phyloP scores from a whole-genome alignment of 1,284 basidiomycete genomes.

The Agroathelia rolfsii region DNA sequence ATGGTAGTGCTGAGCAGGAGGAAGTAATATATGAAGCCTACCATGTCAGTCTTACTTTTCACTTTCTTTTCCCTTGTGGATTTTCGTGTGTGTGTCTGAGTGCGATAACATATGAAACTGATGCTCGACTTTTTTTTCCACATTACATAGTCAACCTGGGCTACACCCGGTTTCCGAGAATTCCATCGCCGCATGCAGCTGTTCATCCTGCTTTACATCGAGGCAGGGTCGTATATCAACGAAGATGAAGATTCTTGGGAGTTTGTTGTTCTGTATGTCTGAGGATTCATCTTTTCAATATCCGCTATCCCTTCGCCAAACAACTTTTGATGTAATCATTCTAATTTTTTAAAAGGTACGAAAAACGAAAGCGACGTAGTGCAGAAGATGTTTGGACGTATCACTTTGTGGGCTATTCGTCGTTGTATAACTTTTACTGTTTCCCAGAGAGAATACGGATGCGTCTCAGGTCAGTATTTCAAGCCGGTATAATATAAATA shows the following conservation, averaged over 20 bases:
- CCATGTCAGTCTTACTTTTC: slow-evolving; percentile 53
- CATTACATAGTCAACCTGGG: slow-evolving; percentile 59
- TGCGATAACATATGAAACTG: neutral
- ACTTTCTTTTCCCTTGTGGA: slow-evolving; percentile 8
- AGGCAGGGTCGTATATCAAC: slow-evolving; percentile 89
- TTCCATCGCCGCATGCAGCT: slow-evolving; percentile 93
- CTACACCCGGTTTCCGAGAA: slow-evolving; percentile 84
- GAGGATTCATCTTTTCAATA: slow-evolving; percentile 4
- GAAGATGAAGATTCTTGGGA: slow-evolving; percentile 88
- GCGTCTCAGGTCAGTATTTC: slow-evolving; percentile 59
- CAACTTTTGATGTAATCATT: neutral
- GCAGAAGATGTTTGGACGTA: slow-evolving; percentile 49
- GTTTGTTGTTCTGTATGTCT: slow-evolving; percentile 66
- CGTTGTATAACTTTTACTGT: slow-evolving; percentile 88
- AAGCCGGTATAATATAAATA: slow-evolving; percentile 1
- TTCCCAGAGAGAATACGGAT: slow-evolving; percentile 83
- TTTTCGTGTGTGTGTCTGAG: slow-evolving; percentile 1
- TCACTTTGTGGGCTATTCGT: slow-evolving; percentile 89
- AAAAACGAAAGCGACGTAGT: slow-evolving; percentile 62
- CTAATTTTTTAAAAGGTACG: slow-evolving; percentile 50
- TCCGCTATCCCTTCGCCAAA: slow-evolving; percentile 1
- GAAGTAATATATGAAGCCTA: slow-evolving; percentile 77
- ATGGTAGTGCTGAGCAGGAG: slow-evolving; percentile 40
- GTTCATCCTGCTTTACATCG: slow-evolving; percentile 91
- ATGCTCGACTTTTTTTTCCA: neutral